phyloP scores from a whole-genome alignment of 768 basidiomycete genomes.

The Butyriboletus loyo region DNA sequence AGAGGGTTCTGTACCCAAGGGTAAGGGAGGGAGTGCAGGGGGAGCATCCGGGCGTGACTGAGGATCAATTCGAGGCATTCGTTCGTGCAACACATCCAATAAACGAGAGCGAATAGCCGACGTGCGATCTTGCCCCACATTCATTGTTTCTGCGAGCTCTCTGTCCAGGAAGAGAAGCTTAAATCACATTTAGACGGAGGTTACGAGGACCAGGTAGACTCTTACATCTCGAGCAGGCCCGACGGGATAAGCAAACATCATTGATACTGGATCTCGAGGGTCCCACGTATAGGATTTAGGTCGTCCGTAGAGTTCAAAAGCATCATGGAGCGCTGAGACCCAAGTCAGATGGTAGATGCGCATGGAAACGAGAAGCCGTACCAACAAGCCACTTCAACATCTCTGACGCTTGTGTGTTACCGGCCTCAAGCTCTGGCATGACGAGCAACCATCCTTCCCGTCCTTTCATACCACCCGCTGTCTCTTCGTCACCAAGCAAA shows the following conservation, averaged over 20 bases:
- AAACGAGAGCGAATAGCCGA: slow-evolving; percentile 63
- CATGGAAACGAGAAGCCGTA: slow-evolving; percentile 35
- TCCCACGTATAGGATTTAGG: slow-evolving; percentile 88
- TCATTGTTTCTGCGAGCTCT: slow-evolving; percentile 73
- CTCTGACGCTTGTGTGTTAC: slow-evolving; percentile 64
- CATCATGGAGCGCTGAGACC: slow-evolving; percentile 70
- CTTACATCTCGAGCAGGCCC: slow-evolving; percentile 81
- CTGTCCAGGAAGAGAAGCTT: slow-evolving; percentile 87
- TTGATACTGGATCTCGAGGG: slow-evolving; percentile 70
- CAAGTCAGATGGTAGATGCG: slow-evolving; percentile 6
- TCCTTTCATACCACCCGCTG: slow-evolving; percentile 61
- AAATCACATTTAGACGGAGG: slow-evolving; percentile 9
- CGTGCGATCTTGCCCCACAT: slow-evolving; percentile 76
- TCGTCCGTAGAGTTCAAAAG: slow-evolving; percentile 86
- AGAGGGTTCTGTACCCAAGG: slow-evolving; percentile 10
- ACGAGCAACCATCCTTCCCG: slow-evolving; percentile 84
- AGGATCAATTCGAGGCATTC: slow-evolving; percentile 48
- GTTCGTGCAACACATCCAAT: slow-evolving; percentile 57
- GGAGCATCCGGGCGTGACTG: slow-evolving; percentile 6
- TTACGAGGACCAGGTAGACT: slow-evolving; percentile 9
- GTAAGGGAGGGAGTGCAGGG: slow-evolving; percentile 21
- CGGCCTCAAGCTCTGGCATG: slow-evolving; percentile 81
- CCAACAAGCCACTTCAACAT: slow-evolving; percentile 92
- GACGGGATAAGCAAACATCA: slow-evolving; percentile 95
- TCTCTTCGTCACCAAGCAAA: slow-evolving; percentile 70